These are phyloP conservation scores for Myriosclerotinia scirpicola DNA, from an alignment of 2,329 filamentous ascomycete genomes.

Conservation along the genomic window DNA sequence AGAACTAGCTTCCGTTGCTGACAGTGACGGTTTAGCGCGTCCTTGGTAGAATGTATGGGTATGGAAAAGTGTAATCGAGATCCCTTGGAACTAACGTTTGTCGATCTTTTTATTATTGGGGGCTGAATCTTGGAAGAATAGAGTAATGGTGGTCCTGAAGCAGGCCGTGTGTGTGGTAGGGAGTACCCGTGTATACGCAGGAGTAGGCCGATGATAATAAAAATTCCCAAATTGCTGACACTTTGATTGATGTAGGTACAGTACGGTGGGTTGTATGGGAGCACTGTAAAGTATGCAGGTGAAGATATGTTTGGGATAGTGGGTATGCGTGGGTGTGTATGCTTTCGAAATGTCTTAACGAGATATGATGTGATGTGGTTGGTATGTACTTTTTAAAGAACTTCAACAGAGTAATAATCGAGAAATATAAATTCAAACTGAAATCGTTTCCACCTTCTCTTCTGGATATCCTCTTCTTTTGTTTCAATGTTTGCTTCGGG, in stretches of 20 bases:
- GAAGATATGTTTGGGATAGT: slow-evolving; percentile 15
- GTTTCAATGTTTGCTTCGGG: slow-evolving; percentile 19
- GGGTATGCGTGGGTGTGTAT: slow-evolving; percentile 6
- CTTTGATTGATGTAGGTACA: slow-evolving; percentile 10
- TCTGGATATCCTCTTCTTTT: slow-evolving; percentile 20
- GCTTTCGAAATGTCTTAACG: slow-evolving; percentile 1
- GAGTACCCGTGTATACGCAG: slow-evolving; percentile 1
- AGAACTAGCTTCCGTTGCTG: slow-evolving; percentile 20
- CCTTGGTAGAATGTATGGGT: slow-evolving; percentile 12
- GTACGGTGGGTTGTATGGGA: not conserved
- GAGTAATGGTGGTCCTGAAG: slow-evolving; percentile 13
- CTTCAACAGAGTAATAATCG: not conserved
- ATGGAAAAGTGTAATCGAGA: not conserved
- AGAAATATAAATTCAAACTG: not conserved
- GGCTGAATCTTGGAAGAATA: slow-evolving; percentile 6
- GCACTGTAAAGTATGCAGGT: slow-evolving; percentile 13
- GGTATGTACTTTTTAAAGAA: slow-evolving; percentile 6
- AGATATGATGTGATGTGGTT: not conserved
- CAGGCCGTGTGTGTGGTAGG: slow-evolving; percentile 17
- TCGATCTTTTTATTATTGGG: slow-evolving; percentile 13
- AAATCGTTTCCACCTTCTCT: not conserved
- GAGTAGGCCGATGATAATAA: slow-evolving; percentile 7
- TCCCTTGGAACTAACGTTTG: slow-evolving; percentile 12
- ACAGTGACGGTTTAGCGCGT: slow-evolving; percentile 18
- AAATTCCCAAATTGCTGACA: not conserved